These are phyloP conservation scores for Pestalotiopsis fici DNA, from an alignment of 2,329 filamentous ascomycete genomes.

Conservation along the genomic window DNA sequence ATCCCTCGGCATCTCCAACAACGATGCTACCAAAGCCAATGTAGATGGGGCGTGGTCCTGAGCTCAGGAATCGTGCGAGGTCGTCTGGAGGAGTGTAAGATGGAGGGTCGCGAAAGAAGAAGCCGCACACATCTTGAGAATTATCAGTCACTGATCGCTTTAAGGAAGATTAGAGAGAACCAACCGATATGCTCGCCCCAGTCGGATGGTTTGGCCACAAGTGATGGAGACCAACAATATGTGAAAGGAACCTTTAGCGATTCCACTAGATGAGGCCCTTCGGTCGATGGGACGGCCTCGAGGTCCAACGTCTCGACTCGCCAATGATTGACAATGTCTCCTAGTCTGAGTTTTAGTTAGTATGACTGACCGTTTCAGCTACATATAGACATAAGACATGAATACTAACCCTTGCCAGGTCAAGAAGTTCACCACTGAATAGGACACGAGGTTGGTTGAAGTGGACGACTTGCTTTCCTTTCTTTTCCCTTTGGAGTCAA, in stretches of 20 bases:
- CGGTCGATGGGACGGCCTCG: conserved; percentile 73
- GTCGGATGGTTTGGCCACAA: conserved; percentile 78
- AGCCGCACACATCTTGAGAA: conserved; percentile 60
- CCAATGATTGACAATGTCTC: conserved; percentile 85
- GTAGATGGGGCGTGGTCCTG: conserved; percentile 74
- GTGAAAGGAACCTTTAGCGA: conserved; percentile 77
- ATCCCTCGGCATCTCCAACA: conserved; percentile 56
- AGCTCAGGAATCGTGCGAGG: conserved; percentile 65
- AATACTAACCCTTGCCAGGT: conserved; percentile 71
- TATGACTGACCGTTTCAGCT: no score
- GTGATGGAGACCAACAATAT: conserved; percentile 83
- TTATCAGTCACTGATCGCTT: no score
- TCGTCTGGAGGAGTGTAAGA: conserved; percentile 67
- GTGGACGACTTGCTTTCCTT: conserved; percentile 54
- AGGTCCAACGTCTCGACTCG: conserved; percentile 67
- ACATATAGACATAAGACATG: no score
- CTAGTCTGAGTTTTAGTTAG: conserved; percentile 44
- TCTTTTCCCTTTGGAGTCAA: conserved; percentile 42
- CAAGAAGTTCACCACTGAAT: conserved; percentile 81
- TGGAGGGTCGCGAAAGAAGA: conserved; percentile 71
- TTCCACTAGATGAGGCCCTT: conserved; percentile 74
- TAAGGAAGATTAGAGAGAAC: no score
- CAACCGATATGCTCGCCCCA: conserved; percentile 69
- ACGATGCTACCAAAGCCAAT: conserved; percentile 61
- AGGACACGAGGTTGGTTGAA: conserved; percentile 74